These are phyloP conservation scores for Knoxia roxburghii DNA, from an alignment of 257 asterid genomes.

Conservation along the genomic window DNA sequence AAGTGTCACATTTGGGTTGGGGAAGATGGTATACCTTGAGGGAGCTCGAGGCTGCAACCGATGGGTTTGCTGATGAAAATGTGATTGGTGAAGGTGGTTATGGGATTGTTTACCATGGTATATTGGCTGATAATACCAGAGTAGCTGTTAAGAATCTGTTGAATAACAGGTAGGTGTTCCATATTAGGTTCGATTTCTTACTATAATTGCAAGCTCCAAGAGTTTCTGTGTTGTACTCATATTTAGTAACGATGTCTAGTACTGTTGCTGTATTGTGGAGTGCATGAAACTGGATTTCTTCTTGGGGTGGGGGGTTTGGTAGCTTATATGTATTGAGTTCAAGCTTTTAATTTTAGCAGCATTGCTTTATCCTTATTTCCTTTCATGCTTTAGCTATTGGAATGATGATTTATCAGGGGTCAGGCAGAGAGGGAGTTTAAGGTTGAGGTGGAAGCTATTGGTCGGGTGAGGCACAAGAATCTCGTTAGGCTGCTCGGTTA, in stretches of 20 bases:
- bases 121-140: conserved; percentile 61
- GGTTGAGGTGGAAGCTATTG: conserved; percentile 90
- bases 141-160: conserved; percentile 85
- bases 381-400: conserved; percentile 17
- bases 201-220: not conserved
- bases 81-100: conserved; percentile 98
- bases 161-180: conserved; percentile 58
- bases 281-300: conserved; percentile 5
- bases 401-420: conserved; percentile 45
- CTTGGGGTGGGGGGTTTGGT: too few species aligned
- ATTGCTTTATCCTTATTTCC: conserved; percentile 17
- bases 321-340: not conserved
- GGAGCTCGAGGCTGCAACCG: conserved; percentile 95
- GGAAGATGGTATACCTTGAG: conserved; percentile 96
- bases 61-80: conserved; percentile 81
- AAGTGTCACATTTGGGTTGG: conserved; percentile 97
- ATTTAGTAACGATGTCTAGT: not conserved
- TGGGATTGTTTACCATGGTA: conserved; percentile 84
- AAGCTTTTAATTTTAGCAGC: not conserved
- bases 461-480: conserved; percentile 95
- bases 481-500: conserved; percentile 88
- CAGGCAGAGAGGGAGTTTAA: conserved; percentile 96
- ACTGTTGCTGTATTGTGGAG: not conserved
- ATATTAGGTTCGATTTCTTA: not conserved
- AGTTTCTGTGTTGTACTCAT: not conserved